These are phyloP conservation scores for Rhodocollybia butyracea DNA, from an alignment of 768 basidiomycete species.

Conservation along the genomic window DNA sequence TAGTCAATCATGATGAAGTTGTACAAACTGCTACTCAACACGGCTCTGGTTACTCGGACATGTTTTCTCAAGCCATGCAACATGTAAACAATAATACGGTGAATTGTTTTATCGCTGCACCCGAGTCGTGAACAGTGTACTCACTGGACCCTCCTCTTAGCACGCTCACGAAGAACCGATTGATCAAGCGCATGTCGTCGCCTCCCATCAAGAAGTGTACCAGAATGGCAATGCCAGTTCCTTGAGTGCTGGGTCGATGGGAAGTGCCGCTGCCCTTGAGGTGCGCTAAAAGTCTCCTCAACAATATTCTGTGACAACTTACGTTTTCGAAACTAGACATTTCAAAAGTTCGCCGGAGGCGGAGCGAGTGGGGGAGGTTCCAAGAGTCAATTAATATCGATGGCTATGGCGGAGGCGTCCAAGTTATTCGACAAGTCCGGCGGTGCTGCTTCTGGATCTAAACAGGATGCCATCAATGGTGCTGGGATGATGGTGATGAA, in stretches of 20 bases:
- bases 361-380: slow-evolving; percentile 34
- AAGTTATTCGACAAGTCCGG: slow-evolving; percentile 74
- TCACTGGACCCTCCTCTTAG: slow-evolving; percentile 25
- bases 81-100: slow-evolving; percentile 55
- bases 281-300: too few species aligned
- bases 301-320: too few species aligned
- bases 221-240: slow-evolving; percentile 42
- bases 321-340: slow-evolving; percentile 37
- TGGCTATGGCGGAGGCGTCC: slow-evolving; percentile 82
- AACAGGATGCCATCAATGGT: slow-evolving; percentile 82
- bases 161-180: slow-evolving; percentile 53
- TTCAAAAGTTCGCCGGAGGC: slow-evolving; percentile 65
- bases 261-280: slow-evolving; percentile 77
- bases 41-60: slow-evolving; percentile 52
- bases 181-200: slow-evolving; percentile 61
- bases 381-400: slow-evolving; percentile 69
- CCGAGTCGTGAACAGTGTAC: neutral
- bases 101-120: slow-evolving; percentile 9
- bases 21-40: slow-evolving; percentile 50
- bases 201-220: slow-evolving; percentile 65
- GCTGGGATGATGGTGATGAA: slow-evolving; percentile 88
- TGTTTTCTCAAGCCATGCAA: slow-evolving; percentile 54
- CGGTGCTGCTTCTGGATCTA: slow-evolving; percentile 59
- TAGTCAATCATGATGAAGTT: slow-evolving; percentile 67
- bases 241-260: slow-evolving; percentile 62